Evolutionary conservation across 208 protist genomes (phyloP).

Genomic region (Crithidia fasciculata): DNA sequence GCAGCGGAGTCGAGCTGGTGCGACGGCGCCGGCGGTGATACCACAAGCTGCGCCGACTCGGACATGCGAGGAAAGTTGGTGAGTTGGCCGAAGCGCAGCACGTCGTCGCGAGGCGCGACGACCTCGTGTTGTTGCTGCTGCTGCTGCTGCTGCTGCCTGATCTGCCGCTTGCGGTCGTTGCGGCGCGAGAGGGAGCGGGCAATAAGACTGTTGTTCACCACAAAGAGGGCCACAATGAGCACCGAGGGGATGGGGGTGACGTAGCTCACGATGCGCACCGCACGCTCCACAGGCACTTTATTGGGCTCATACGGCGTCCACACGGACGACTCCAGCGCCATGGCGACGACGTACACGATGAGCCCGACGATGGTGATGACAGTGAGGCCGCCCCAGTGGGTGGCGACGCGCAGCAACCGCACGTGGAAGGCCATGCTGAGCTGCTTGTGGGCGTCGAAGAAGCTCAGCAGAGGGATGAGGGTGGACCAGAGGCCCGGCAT

Average conservation of each 20-base stretch:
- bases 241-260: slow-evolving; percentile 21
- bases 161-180: not conserved
- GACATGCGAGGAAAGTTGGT: too few relatives aligned
- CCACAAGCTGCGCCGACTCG: not conserved
- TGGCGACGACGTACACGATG: slow-evolving; percentile 30
- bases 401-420: slow-evolving; percentile 23
- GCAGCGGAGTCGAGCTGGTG: not conserved
- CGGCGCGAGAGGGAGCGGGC: not conserved
- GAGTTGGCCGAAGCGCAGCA: too few relatives aligned
- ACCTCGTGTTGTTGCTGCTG: too few relatives aligned
- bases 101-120: too few relatives aligned
- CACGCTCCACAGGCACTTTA: not conserved
- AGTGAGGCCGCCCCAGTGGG: slow-evolving; percentile 28
- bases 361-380: slow-evolving; percentile 23
- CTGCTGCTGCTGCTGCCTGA: too few relatives aligned
- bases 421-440: slow-evolving; percentile 12
- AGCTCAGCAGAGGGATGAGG: slow-evolving; percentile 21
- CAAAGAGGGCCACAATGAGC: slow-evolving; percentile 24
- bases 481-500: slow-evolving; percentile 40
- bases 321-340: slow-evolving; percentile 25
- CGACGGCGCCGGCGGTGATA: not conserved
- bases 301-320: slow-evolving; percentile 20
- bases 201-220: not conserved
- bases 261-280: slow-evolving; percentile 32
- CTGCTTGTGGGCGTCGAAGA: slow-evolving; percentile 12